Evolutionary conservation across 73 alveolate genomes (phyloP).

Genomic region (Uronychia binucleata): DNA sequence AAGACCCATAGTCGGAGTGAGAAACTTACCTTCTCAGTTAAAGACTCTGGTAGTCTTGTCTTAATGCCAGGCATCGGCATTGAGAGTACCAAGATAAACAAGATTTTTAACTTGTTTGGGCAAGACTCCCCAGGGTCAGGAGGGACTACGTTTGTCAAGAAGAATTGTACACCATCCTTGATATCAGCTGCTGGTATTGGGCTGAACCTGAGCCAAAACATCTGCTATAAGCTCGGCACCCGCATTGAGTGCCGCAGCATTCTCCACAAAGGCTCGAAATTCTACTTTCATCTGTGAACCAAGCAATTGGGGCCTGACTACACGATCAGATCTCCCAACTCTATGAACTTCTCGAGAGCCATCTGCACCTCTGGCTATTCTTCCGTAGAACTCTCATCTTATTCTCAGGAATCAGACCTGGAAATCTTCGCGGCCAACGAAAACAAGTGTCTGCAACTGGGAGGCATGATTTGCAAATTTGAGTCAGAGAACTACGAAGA

Average conservation of each 20-base stretch:
- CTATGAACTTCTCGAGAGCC: no score
- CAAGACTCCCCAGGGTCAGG: background rate
- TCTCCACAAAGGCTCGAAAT: background rate
- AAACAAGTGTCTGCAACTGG: background rate
- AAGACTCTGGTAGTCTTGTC: no score
- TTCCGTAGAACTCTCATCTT: no score
- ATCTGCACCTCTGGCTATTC: no score
- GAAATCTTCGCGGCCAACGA: no score
- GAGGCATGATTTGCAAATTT: background rate
- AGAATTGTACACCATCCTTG: background rate
- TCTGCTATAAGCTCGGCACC: background rate
- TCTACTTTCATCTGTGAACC: background rate
- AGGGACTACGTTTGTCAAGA: no score
- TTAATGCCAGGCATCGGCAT: background rate
- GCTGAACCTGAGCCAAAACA: background rate
- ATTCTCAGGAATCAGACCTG: no score
- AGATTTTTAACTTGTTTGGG: background rate
- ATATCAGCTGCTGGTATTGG: background rate
- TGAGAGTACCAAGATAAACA: background rate
- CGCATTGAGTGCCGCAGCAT: background rate
- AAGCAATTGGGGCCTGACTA: no score
- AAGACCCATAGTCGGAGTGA: no score
- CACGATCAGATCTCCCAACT: background rate
- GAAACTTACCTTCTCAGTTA: no score
- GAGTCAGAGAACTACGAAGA: background rate